A percentile compares a stretch with the other conserved stretches of the same genome.
phyloP scores from a whole-genome alignment of 192 early-diverging fungal genomes.

The Linnemannia exigua region DNA sequence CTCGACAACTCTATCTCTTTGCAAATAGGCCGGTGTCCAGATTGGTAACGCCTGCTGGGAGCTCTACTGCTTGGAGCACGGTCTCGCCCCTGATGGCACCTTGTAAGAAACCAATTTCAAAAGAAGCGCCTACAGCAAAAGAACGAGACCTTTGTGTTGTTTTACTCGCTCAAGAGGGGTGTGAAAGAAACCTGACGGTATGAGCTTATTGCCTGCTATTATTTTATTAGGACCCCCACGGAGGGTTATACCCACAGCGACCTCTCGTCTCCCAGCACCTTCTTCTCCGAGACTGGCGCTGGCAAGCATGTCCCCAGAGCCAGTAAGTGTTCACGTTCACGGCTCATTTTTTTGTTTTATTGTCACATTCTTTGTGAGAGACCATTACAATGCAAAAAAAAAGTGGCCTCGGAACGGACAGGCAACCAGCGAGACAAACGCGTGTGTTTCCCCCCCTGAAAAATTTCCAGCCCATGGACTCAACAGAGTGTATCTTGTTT shows the following conservation, averaged over 20 bases:
- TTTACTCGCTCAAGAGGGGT: no score
- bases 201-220: background rate
- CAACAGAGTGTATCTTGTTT: background rate
- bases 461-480: background rate
- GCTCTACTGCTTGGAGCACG: conserved; percentile 96
- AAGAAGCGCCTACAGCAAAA: background rate
- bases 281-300: conserved; percentile 99
- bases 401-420: conserved; percentile 1
- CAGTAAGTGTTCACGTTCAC: conserved; percentile 40
- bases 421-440: conserved; percentile 3
- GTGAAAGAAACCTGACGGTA: conserved; percentile 2
- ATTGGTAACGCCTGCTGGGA: conserved; percentile 99
- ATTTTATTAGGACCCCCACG: conserved; percentile 65
- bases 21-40: conserved; percentile 97
- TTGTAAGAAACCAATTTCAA: conserved; percentile 56
- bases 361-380: background rate
- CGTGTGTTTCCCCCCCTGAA: background rate
- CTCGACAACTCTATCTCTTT: background rate
- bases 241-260: conserved; percentile 71
- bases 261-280: conserved; percentile 95
- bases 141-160: background rate
- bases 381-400: conserved; percentile 16
- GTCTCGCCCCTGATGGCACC: conserved; percentile 95
- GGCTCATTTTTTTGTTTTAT: background rate
- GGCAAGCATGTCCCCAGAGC: conserved; percentile 99